Base-by-base conservation (phyloP, 352 stramenopile species). In the Phytophthora colocasiae region DNA sequence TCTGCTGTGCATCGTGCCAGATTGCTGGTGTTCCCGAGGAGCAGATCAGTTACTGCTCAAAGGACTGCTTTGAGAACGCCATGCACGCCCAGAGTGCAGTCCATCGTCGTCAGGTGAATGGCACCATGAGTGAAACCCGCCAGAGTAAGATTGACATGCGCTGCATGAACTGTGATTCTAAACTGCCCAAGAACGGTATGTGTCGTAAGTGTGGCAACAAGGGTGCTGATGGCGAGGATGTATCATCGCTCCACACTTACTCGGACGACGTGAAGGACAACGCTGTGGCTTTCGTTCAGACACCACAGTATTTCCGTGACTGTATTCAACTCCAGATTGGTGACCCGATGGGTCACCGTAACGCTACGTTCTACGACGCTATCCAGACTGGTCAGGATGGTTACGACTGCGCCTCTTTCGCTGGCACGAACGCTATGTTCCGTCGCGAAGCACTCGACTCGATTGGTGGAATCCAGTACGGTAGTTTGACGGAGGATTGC, bases 21-120 rank as follows among this genome's bases (percentile, higher is more conserved):
- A 94, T 90, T 58, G 83, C 87, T 5, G 85, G 85, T 43, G 87
- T 96, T 6, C 87, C 87, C 0, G 87, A 96, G 46, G 81, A 92
- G 40, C 80, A 80, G 36, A 96, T 96, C 49, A 92, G 81, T 36
- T 96, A 91, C 75, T 96, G 87, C 66, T 96, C 87, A 9, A 92
- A 94, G 61, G 84, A 94, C 26, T 96, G 87, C 64, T 96, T 96
- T 55, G 83, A 96, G 48, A 92, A 90, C 48, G 81, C 82, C n/a
- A 84, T 90, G 73, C 87, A 96, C 69, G 84, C 92, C 2, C 73
- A 90, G 50, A 89, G 78, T 47, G 83, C 75, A 7, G 70, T 94
- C 19, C 87, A 95, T 57, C 87, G 87, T 70, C 87, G 85, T 31
- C 87, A 95, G 41, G 87, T 92, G 31, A 93, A 95, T 57, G 85